Base-by-base conservation (phyloP, 176 grass and related monocot genomes). In the Miscanthus lutarioriparius region DNA sequence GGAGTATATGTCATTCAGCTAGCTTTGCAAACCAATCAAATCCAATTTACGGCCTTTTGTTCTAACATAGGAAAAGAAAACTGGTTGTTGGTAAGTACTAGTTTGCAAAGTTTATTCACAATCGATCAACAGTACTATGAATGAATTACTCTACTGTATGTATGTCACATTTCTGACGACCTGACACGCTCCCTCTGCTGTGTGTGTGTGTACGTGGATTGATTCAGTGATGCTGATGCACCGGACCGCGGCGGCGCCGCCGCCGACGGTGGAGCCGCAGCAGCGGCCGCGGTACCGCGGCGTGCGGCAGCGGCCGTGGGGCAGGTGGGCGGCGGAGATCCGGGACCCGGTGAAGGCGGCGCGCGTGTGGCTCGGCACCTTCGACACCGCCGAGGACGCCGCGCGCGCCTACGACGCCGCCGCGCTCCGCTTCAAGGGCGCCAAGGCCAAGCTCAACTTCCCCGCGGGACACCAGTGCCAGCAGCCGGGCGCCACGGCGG, bases 271-370 rank as follows among this genome's bases (percentile, higher is more conserved):
- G n/a, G n/a, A n/a, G n/a, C n/a, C n/a, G n/a, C 1, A 43, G 40
- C 65, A 3, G 19, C 80, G 80, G 41, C 84, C 49, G 2, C 90
- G 79, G 35, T 98, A 95, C 91, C 83, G 96, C 28, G 96, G 96
- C 72, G 96, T 99, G 61, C 80, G 96, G 65, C 93, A 91, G 71
- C 82, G 96, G 15, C 93, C 93, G 48, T 99, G 96, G 96, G 96
- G 96, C 17, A 99, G 96, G 70, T 99, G 96, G 96, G 96, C 93
- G 1, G 93, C 93, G 36, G 96, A 99, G 84, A 99, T 99, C 72
- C 89, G 96, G 0, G 91, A 99, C 83, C 93, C 96, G 0, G 64
- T 58, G 41, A 89, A 84, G 83, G 87, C 84, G 7, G 79, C 80
- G 28, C 87, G 90, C 5, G 87, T 89, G 40, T 92, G 90, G 87